Conservation (phyloP, 148 eudicot species). For the Cornus controversa region DNA sequence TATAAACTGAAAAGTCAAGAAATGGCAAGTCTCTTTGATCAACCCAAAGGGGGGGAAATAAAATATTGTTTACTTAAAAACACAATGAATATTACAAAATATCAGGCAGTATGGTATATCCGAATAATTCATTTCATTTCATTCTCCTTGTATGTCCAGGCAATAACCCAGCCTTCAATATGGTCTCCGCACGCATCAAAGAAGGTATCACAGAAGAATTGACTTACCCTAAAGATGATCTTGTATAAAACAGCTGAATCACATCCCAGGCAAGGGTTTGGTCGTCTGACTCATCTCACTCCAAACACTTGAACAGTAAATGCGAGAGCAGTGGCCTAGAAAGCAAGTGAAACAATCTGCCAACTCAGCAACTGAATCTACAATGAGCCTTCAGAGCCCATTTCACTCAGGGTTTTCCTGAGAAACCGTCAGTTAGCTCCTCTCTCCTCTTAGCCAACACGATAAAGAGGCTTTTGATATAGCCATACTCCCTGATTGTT, state of each 20-base stretch:
- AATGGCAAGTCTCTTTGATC: not conserved
- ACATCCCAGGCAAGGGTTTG: not conserved
- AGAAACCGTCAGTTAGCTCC: not conserved
- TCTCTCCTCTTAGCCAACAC: not conserved
- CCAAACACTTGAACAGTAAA: too few relatives aligned
- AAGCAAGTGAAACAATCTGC: not conserved
- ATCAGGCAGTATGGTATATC: not conserved
- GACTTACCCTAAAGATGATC: not conserved
- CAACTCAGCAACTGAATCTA: not conserved
- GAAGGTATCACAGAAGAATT: not conserved
- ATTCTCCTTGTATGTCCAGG: not conserved
- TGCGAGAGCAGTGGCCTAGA: not conserved
- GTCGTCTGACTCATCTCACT: not conserved
- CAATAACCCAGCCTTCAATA: not conserved
- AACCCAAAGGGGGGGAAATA: not conserved
- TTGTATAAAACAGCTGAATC: not conserved
- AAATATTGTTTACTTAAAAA: not conserved
- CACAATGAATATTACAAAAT: not conserved
- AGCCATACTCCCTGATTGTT: not conserved
- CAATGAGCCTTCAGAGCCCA: not conserved
- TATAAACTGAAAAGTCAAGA: not conserved
- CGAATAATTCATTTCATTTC: not conserved
- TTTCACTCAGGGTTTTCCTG: not conserved
- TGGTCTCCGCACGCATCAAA: not conserved
- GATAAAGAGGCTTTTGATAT: not conserved